Evolutionary conservation across 345 rosid species (phyloP), one percentile per base, ranked within the genome.

Genomic region (Murraya paniculata): DNA sequence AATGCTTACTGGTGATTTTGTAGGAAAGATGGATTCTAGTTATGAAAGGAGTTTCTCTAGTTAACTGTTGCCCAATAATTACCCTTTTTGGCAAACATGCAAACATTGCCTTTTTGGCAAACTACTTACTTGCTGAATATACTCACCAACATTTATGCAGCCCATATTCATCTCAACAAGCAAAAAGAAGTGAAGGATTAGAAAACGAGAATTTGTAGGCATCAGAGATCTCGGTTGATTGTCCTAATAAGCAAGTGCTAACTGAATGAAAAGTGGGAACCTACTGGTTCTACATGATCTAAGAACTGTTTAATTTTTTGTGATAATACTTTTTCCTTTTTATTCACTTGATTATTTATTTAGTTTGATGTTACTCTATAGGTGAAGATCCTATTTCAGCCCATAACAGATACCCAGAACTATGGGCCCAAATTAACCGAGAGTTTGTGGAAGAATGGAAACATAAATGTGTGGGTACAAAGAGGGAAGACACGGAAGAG

Each of bases 391-490:
- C 95, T 31, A 85, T 91, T 57, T 71, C 82, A 28, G 91, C 91
- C 27, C 95, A 89, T 78, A 91, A 91, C 86, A 87, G 90, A 87
- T 91, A 91, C 56, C 91, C 95, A 38, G 95, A 89, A 85, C 83
- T 91, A 21, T 91, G 95, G 93, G 95, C 95, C 36, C 83, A 86
- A 78, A 82, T 91, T 73, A 91, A 91, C 86, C 70, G 95, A 61
- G 90, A 91, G 61, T 91, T 91, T 58, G 90, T 88, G 71, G 93
- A 91, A 74, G 91, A 89, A 80, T 88, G 91, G 91, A 88, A 88
- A 78, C 56, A 21, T 50, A 79, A 72, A 31, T 61, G 50, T 48
- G 59, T 22, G 2, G 82, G 77, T 27, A 81, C 79, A 76, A 88
- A 83, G 57, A 81, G 72, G 65, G 87, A 81, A 71, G 89, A 88